Conservation (phyloP, 2,329 filamentous ascomycete species). For the Xylariaceae sp. region DNA sequence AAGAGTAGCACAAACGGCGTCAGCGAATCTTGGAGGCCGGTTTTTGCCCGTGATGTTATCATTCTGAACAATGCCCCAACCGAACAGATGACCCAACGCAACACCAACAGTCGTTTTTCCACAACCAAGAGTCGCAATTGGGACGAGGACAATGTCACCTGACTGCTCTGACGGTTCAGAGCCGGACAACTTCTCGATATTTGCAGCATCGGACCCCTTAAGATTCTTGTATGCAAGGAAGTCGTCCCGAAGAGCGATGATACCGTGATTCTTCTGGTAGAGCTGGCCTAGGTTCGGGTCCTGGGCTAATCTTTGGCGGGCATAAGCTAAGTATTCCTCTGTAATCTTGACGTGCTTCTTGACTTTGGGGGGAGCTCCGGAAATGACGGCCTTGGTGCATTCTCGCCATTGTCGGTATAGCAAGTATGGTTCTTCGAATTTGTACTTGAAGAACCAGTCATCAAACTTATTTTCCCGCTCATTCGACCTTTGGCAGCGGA, state of each 20-base stretch:
- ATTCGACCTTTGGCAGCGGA: constrained; percentile 72
- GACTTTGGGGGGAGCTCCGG: constrained; percentile 65
- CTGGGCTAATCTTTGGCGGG: constrained; percentile 63
- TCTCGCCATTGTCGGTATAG: constrained; percentile 99
- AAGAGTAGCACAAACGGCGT: constrained; percentile 61
- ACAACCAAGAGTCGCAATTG: constrained; percentile 89
- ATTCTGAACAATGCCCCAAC: constrained; percentile 92
- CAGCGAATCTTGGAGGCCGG: constrained; percentile 73
- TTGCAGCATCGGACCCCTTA: constrained; percentile 84
- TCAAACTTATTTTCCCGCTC: constrained; percentile 53
- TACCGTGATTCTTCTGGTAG: constrained; percentile 88
- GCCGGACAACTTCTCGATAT: constrained; percentile 58
- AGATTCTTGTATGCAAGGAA: constrained; percentile 80
- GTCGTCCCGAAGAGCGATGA: constrained; percentile 83
- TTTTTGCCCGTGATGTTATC: constrained; percentile 84
- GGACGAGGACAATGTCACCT: constrained; percentile 73
- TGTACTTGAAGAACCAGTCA: constrained; percentile 99
- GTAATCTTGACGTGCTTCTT: constrained; percentile 89
- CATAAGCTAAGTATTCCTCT: constrained; percentile 82
- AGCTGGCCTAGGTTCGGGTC: constrained; percentile 62
- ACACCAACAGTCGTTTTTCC: constrained; percentile 92
- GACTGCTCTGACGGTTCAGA: constrained; percentile 49
- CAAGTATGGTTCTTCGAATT: constrained; percentile 97
- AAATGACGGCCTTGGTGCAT: constrained; percentile 85
- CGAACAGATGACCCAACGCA: constrained; percentile 75